These are phyloP conservation scores for Fusarium agapanthi DNA, from an alignment of 2,329 filamentous ascomycete genomes.

Conservation along the genomic window DNA sequence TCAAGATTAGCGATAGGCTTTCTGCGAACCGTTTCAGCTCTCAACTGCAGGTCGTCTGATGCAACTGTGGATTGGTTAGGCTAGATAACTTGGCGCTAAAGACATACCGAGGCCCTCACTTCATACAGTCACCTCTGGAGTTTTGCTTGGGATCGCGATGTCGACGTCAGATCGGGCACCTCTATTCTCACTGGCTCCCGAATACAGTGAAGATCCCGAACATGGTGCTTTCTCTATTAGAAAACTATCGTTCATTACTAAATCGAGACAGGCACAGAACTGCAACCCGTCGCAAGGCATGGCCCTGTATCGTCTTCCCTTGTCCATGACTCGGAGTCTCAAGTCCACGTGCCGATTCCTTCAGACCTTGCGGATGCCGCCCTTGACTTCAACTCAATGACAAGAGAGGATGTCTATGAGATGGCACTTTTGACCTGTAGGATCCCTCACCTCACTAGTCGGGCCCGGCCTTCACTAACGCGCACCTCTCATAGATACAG, in stretches of 20 bases:
- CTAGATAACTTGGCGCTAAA: no score
- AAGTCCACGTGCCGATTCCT: background rate
- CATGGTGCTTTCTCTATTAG: rapidly evolving
- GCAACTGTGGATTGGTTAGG: no score
- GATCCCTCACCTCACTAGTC: rapidly evolving
- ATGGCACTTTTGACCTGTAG: background rate
- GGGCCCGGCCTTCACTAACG: background rate
- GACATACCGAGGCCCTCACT: no score
- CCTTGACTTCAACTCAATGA: rapidly evolving
- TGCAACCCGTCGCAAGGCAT: background rate
- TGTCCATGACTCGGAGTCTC: background rate
- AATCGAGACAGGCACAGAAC: background rate
- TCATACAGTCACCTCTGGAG: no score
- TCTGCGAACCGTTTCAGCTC: no score
- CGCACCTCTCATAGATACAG: background rate
- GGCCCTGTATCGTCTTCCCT: rapidly evolving
- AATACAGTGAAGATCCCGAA: rapidly evolving
- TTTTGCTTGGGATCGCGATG: no score
- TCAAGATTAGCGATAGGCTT: no score
- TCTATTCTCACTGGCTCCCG: background rate
- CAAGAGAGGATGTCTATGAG: background rate
- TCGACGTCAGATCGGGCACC: background rate
- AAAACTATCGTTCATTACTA: rapidly evolving
- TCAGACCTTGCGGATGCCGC: background rate
- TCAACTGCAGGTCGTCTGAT: no score